Evolutionary conservation across 2,329 filamentous ascomycete genomes (phyloP).

Genomic region (Arachnomyces sp.): DNA sequence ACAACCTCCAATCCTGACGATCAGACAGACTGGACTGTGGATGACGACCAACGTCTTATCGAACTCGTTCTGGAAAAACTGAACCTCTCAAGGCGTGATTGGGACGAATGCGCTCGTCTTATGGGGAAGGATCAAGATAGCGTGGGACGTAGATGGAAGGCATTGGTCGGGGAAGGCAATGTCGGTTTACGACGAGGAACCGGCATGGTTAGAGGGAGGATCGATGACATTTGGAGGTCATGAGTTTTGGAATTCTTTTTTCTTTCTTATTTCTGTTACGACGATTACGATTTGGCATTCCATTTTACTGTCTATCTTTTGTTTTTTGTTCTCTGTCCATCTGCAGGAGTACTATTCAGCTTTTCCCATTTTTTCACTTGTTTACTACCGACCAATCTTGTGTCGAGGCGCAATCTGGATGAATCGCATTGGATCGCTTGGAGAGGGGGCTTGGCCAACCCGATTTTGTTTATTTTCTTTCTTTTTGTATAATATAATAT

Average conservation of each 20-base stretch:
- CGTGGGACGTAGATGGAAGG: conserved; percentile 36
- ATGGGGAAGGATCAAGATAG: conserved; percentile 36
- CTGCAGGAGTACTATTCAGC: conserved; percentile 9
- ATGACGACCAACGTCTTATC: conserved; percentile 37
- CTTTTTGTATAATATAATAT: no score
- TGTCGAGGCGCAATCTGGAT: conserved; percentile 13
- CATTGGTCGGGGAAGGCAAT: conserved; percentile 37
- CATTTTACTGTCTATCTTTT: conserved; percentile 7
- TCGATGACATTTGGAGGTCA: conserved; percentile 21
- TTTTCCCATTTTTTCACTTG: conserved; percentile 3
- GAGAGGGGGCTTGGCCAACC: no score
- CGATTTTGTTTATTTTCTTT: no score
- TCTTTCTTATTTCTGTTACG: conserved; percentile 5
- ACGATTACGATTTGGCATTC: conserved; percentile 3
- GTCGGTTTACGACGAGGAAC: conserved; percentile 31
- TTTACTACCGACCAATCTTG: conserved; percentile 2
- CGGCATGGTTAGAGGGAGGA: conserved; percentile 19
- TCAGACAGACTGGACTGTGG: conserved; percentile 27
- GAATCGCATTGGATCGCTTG: no score
- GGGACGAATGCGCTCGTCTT: conserved; percentile 38
- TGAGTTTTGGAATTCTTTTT: conserved; percentile 4
- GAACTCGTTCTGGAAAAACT: conserved; percentile 39
- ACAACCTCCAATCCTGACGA: not conserved
- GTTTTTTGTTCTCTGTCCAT: conserved; percentile 13
- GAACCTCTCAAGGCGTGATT: conserved; percentile 35